Base-by-base conservation (phyloP, 768 basidiomycete genomes). In the Neoboletus brunneissimus region DNA sequence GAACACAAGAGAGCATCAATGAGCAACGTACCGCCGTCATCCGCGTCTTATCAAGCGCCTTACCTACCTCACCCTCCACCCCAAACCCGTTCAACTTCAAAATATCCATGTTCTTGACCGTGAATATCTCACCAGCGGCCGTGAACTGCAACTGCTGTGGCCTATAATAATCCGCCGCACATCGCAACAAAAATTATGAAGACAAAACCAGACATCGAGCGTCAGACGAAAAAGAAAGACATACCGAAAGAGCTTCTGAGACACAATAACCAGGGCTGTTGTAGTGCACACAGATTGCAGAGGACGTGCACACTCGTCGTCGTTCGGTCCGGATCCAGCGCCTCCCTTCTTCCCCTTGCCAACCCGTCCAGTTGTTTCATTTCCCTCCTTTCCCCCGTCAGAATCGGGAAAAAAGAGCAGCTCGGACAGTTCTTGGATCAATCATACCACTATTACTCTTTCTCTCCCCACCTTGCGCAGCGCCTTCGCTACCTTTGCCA, bases 41-140 rank as follows among this genome's bases (percentile, higher is more conserved):
- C 66, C 91, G 91, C 16, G 76, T 71, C 56, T 72, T 77, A 37
- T 81, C 93, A 57, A 98, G 77, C 12, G 94, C 79, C 76, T 84
- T 91, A 4, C 97, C 95, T 43, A 98, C 80, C 97, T 99, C 41
- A 97, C 87, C 71, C 94, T 98, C 76, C 91, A 94, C 60, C 96
- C 97, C 93, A 67, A 98, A 98, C 1, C 97, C 97, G 61, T 98
- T 99, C 59, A 81, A 79, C 42, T 81, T 81, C 25, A 98, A 76
- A 3, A 95, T 74, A n/a, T 91, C 84, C 34, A 93, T 67, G 63
- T 97, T 94, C 64, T 98, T 96, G 6, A 87, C 74, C 0, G 93
- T 94, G 2, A 94, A 70, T 46, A 98, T 76, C 68, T 96, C 93
- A 67, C 98, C 97, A 1, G 90, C 84, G 0, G 96, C 92, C 0